A percentile compares a stretch with the other conserved stretches of the same genome.
phyloP scores from a whole-genome alignment of 345 rosid genomes.

The Trapa bicornis region DNA sequence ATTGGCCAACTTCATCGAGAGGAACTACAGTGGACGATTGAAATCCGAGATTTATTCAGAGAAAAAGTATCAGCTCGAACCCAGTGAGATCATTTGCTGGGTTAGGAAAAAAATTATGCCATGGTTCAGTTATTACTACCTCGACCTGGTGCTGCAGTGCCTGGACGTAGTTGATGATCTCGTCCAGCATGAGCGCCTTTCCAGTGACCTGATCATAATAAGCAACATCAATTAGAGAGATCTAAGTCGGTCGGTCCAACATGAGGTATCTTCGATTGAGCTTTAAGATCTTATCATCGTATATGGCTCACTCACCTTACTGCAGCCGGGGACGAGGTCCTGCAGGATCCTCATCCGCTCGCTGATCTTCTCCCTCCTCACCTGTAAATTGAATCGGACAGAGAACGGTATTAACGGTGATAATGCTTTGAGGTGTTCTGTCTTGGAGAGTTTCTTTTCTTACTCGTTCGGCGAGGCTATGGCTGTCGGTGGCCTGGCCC shows the following conservation, averaged over 20 bases:
- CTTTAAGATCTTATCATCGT: background rate
- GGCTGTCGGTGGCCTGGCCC: constrained; percentile 60
- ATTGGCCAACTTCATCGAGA: constrained; percentile 89
- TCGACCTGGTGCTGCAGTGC: constrained; percentile 12
- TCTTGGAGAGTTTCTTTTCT: background rate
- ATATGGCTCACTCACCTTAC: constrained; percentile 20
- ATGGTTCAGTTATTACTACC: constrained; percentile 19
- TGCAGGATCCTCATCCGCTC: constrained; percentile 35
- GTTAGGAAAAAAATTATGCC: no score
- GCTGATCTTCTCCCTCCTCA: constrained; percentile 47
- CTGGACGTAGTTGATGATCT: constrained; percentile 16
- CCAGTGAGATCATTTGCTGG: no score
- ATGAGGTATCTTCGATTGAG: background rate
- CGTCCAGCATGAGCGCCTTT: constrained; percentile 44
- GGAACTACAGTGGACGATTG: constrained; percentile 38
- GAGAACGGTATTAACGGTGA: background rate
- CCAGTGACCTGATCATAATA: constrained; percentile 22
- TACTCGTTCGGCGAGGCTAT: constrained; percentile 55
- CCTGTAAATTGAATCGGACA: constrained; percentile 11
- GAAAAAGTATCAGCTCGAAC: background rate
- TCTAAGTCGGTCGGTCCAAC: background rate
- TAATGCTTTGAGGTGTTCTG: background rate
- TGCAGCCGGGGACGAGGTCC: constrained; percentile 49
- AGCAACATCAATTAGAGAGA: no score
- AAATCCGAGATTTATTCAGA: background rate